Conservation (phyloP, 306 rosid species). For the Heteromeles arbutifolia region DNA sequence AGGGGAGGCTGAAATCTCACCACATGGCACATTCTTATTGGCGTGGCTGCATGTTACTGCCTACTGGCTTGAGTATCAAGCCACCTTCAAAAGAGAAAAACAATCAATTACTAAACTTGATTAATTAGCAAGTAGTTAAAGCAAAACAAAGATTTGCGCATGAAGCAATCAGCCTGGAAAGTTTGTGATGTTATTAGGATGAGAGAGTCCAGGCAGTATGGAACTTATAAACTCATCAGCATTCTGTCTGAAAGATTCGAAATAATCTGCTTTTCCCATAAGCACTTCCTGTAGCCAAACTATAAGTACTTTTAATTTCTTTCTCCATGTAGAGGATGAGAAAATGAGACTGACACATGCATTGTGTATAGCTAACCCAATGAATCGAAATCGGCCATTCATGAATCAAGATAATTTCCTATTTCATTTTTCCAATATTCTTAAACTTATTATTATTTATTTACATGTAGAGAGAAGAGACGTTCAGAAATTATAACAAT, state of each 20-base stretch:
- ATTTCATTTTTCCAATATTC: background rate
- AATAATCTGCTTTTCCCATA: constrained; percentile 84
- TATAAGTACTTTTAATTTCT: background rate
- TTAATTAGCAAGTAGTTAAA: background rate
- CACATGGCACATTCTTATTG: constrained; percentile 80
- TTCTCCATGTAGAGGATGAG: background rate
- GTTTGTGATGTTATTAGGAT: constrained; percentile 21
- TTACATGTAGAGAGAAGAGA: too few relatives aligned
- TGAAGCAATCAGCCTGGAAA: background rate
- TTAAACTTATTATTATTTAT: too few relatives aligned
- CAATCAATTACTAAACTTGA: background rate
- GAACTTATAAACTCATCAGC: constrained; percentile 91
- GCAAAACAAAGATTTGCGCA: background rate
- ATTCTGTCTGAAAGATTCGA: constrained; percentile 70
- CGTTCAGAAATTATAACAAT: background rate
- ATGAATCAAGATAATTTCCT: background rate
- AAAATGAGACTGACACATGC: background rate
- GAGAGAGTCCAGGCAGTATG: constrained; percentile 79
- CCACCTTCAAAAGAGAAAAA: constrained; percentile 51
- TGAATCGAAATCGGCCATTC: background rate
- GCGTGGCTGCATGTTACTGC: constrained; percentile 98
- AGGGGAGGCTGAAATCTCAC: constrained; percentile 60
- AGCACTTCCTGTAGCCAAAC: constrained; percentile 64
- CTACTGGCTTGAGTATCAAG: constrained; percentile 87
- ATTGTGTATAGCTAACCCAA: constrained; percentile 7